Evolutionary conservation across 1,284 basidiomycete species (phyloP), one percentile per base, ranked within the genome.

Genomic region (Grifola frondosa): DNA sequence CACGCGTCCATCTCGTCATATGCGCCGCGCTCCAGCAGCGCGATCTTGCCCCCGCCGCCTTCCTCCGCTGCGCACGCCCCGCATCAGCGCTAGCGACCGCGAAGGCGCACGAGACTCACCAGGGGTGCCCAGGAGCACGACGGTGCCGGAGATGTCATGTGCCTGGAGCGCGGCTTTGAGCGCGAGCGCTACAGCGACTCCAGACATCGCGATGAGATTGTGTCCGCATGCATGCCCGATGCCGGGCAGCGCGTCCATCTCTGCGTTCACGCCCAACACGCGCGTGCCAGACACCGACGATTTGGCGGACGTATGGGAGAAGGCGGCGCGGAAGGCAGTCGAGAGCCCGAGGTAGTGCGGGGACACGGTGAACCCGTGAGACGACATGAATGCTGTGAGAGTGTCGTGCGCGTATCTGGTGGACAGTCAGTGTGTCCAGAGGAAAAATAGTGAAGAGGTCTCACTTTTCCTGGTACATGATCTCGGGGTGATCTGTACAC

Each of bases 61-160:
- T 94, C 91, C 65, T 94, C 91, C 12, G 86, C 91, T n/a, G n/a
- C n/a, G n/a, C n/a, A n/a, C n/a, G n/a, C n/a, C n/a, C n/a, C n/a
- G n/a, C n/a, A n/a, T n/a, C n/a, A n/a, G n/a, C n/a, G n/a, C n/a
- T n/a, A n/a, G n/a, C n/a, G n/a, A n/a, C n/a, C n/a, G n/a, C n/a
- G n/a, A n/a, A n/a, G n/a, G n/a, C n/a, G n/a, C n/a, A n/a, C n/a
- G n/a, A n/a, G n/a, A n/a, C n/a, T n/a, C n/a, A n/a, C n/a, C n/a
- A 39, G 91, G 91, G 5, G 91, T 93, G 21, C 91, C 91, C 8
- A 94, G 71, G 19, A 94, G 72, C 37, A 91, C 68, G 17, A 93
- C 72, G 40, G 73, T 87, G 6, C 88, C 91, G 2, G 81, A 56
- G 24, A 88, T 70, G 54, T 80, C 64, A 58, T 84, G 78, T 44